Percentiles rank a stretch among this genome's conserved stretches.
Evolutionary conservation across 768 basidiomycete species (phyloP).

Genomic region (Pisolithus sp.): DNA sequence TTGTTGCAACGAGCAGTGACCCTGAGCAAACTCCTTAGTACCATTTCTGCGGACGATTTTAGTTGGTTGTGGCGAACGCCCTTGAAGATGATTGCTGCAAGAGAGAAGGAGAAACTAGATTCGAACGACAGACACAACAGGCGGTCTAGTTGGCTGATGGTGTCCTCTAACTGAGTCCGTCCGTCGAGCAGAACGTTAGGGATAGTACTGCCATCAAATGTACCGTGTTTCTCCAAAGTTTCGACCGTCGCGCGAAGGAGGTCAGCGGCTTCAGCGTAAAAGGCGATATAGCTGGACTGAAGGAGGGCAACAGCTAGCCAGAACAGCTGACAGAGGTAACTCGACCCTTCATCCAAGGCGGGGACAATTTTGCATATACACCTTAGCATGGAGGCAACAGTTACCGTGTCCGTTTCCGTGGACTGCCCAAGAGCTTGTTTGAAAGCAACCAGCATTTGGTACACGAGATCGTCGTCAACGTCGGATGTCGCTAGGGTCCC

Average conservation of each 20-base stretch:
- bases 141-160: slow-evolving; percentile 66
- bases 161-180: slow-evolving; percentile 59
- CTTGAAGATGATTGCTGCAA: slow-evolving; percentile 82
- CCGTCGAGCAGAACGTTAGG: slow-evolving; percentile 55
- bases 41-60: slow-evolving; percentile 52
- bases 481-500: slow-evolving; percentile 78
- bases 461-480: slow-evolving; percentile 88
- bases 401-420: slow-evolving; percentile 60
- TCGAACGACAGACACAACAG: slow-evolving; percentile 74
- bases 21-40: slow-evolving; percentile 55
- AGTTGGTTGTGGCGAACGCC: slow-evolving; percentile 68
- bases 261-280: slow-evolving; percentile 63
- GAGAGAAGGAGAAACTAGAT: slow-evolving; percentile 69
- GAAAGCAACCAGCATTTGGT: slow-evolving; percentile 89
- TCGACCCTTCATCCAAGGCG: slow-evolving; percentile 57
- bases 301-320: slow-evolving; percentile 86
- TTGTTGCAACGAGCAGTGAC: slow-evolving; percentile 47
- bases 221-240: slow-evolving; percentile 53
- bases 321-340: slow-evolving; percentile 71
- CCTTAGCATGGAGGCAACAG: slow-evolving; percentile 83
- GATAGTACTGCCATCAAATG: slow-evolving; percentile 51
- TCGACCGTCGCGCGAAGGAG: slow-evolving; percentile 62
- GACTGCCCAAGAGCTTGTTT: slow-evolving; percentile 61
- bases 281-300: slow-evolving; percentile 65
- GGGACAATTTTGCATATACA: slow-evolving; percentile 77